Base-by-base conservation (phyloP, 176 grass and related monocot species). In the Musa itinerans region DNA sequence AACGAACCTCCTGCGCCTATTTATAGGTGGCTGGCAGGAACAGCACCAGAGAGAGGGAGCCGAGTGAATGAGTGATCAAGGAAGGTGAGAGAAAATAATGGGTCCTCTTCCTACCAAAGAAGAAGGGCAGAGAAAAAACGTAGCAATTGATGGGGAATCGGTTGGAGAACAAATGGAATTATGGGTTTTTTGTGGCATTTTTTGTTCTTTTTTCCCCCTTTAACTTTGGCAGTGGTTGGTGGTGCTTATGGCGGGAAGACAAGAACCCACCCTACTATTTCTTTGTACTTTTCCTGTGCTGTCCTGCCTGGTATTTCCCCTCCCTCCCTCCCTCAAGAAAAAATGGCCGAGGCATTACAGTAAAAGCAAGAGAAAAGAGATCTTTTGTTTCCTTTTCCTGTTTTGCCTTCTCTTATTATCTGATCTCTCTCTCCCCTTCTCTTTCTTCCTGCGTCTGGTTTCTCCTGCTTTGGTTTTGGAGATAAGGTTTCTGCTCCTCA, bases 11-110 rank as follows among this genome's bases (percentile, higher is more conserved):
- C 17, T n/a, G 43, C 5, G 23, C 34, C 23, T 83, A 76, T 90
- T 78, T 90, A 86, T 84, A 90, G n/a, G 57, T n/a, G 57, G 14
- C 57, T 61, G 57, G 57, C 57, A 21, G 57, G n/a, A 15, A n/a
- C 57, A 61, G 57, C 16, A 1, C 57, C 19, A 3, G 13, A 58
- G 55, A 58, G 55, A 58, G 55, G 7, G 15, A 58, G 13, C 10
- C 34, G 34, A 43, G 34, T 43, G 34, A 43, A 0, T 0, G 34
- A 43, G 4, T 43, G 34, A 43, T 43, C 34, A 43, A 43, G 34
- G 4, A 43, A 43, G 34, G 34, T 43, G 34, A 43, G 34, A 43
- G 34, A 43, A 43, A 43, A 43, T 43, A 43, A 43, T 6, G 34
- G 34, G 34, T 43, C 34, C 34, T 43, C 34, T 43, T 43, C 34